Base-by-base conservation (phyloP, 2,329 filamentous ascomycete genomes). In the Decorospora gaudefroyi region DNA sequence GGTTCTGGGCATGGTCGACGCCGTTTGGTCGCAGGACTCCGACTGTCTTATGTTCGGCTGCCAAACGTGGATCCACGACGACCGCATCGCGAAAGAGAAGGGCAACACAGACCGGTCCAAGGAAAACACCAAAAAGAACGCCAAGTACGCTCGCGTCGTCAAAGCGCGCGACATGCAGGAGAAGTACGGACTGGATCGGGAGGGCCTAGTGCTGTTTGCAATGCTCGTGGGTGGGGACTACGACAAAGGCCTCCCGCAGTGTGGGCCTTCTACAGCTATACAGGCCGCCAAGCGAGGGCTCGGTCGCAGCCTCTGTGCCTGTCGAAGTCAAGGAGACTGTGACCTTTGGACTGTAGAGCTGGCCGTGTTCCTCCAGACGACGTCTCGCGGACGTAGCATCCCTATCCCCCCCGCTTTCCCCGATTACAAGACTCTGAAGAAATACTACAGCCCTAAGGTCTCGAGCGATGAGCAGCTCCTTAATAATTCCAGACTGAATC, bases 11-110 rank as follows among this genome's bases (percentile, higher is more conserved):
- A 44, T 78, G 8, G 74, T 78, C 0, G 76, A 78, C 49, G 75
- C 74, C 5, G 74, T 78, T 1, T 78, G 72, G 71, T 72, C 71
- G 0, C 72, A 78, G 27, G 76, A 78, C 40, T 68, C 70, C 1
- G 76, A 79, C 29, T 59, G 62, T 0, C 63, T 78, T 10, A 74
- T 79, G 72, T 78, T 78, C 36, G 74, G 76, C 3, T 74, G 70
- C 44, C 67, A 58, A 1, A 64, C 70, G 1, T 58, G 78, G n/a
- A 67, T 79, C 25, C 59, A 67, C 3, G 63, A 68, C 34, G 46
- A 64, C 31, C 56, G 62, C 11, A 30, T 59, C n/a, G 52, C 59
- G 1, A 68, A 64, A 41, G 44, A 58, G 11, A 45, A 51, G 6
- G 54, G 46, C 6, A 51, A 38, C 8, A 51, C 33, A 2, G 46